Evolutionary conservation across 768 basidiomycete species (phyloP).

Genomic region (Ephemerocybe angulata): DNA sequence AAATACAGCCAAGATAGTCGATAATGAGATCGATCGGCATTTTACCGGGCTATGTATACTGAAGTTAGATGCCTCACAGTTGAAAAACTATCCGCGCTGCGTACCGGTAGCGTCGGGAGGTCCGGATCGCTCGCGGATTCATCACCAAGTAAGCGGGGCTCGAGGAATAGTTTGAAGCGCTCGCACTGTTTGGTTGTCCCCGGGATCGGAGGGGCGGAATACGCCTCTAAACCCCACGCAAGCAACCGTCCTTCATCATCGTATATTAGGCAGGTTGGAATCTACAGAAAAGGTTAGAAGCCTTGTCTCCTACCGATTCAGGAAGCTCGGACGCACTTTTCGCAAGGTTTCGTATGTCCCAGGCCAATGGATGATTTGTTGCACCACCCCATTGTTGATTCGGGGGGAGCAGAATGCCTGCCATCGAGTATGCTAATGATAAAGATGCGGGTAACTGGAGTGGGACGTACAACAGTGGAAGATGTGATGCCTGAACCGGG

Average conservation of each 20-base stretch:
- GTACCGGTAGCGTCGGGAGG: constrained; percentile 72
- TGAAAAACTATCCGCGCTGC: no score
- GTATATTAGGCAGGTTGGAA: constrained; percentile 82
- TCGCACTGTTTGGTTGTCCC: constrained; percentile 57
- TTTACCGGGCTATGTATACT: constrained; percentile 57
- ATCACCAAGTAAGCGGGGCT: constrained; percentile 76
- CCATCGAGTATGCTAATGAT: constrained; percentile 9
- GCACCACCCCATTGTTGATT: constrained; percentile 71
- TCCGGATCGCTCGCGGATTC: constrained; percentile 69
- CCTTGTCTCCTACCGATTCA: neutral
- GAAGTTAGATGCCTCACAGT: no score
- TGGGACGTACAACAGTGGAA: constrained; percentile 71
- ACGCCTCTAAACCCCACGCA: constrained; percentile 86
- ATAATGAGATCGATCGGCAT: constrained; percentile 73
- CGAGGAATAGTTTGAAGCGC: constrained; percentile 84
- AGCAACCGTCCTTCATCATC: constrained; percentile 68
- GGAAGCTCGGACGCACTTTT: constrained; percentile 46
- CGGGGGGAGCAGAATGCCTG: constrained; percentile 86
- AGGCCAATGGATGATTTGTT: constrained; percentile 85
- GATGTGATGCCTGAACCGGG: constrained; percentile 68
- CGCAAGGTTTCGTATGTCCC: constrained; percentile 83
- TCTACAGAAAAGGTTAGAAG: constrained; percentile 30
- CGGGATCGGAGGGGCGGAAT: constrained; percentile 66
- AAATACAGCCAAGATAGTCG: constrained; percentile 78
- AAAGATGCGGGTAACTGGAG: neutral